A percentile compares a stretch with the other conserved stretches of the same genome.
Conservation (phyloP, 495 filamentous ascomycete species). For the Stereocaulon alpinum region DNA sequence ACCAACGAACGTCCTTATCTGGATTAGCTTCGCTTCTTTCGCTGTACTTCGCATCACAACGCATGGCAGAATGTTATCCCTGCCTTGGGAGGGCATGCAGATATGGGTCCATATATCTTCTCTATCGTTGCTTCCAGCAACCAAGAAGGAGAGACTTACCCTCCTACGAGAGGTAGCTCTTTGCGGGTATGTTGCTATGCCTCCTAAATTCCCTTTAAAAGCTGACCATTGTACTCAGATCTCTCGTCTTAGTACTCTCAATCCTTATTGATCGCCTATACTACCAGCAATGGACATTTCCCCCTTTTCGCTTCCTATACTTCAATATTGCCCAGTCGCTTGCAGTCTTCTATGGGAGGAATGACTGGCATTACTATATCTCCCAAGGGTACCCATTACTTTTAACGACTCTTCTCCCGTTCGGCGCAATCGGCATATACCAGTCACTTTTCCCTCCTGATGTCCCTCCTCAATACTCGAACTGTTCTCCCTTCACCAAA, state of each 20-base stretch:
- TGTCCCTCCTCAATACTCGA: slow-evolving; percentile 24
- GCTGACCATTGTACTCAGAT: slow-evolving; percentile 28
- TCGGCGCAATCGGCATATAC: slow-evolving; percentile 57
- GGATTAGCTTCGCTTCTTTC: slow-evolving; percentile 49
- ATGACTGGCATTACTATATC: slow-evolving; percentile 86
- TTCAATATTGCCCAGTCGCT: slow-evolving; percentile 85
- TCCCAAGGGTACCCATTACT: slow-evolving; percentile 83
- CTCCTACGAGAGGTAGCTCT: slow-evolving; percentile 51
- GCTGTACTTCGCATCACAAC: slow-evolving; percentile 31
- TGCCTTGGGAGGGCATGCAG: slow-evolving; percentile 17
- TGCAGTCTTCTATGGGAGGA: slow-evolving; percentile 85
- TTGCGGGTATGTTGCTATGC: slow-evolving; percentile 48
- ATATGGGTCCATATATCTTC: slow-evolving; percentile 32
- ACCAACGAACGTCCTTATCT: slow-evolving; percentile 84
- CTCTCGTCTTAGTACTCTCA: slow-evolving; percentile 49
- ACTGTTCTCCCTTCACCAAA: slow-evolving; percentile 30
- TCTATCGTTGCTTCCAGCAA: slow-evolving; percentile 35
- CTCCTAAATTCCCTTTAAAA: background rate
- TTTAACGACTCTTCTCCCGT: slow-evolving; percentile 73
- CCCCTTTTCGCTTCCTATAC: slow-evolving; percentile 76
- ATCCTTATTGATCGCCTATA: slow-evolving; percentile 65
- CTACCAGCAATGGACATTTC: slow-evolving; percentile 83
- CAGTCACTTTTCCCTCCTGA: slow-evolving; percentile 30
- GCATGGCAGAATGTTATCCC: slow-evolving; percentile 19
- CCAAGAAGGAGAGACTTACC: slow-evolving; percentile 35